Evolutionary conservation across 176 grass and related monocot genomes (phyloP), one percentile per base, ranked within the genome.

Genomic region (Elymus sibiricus): DNA sequence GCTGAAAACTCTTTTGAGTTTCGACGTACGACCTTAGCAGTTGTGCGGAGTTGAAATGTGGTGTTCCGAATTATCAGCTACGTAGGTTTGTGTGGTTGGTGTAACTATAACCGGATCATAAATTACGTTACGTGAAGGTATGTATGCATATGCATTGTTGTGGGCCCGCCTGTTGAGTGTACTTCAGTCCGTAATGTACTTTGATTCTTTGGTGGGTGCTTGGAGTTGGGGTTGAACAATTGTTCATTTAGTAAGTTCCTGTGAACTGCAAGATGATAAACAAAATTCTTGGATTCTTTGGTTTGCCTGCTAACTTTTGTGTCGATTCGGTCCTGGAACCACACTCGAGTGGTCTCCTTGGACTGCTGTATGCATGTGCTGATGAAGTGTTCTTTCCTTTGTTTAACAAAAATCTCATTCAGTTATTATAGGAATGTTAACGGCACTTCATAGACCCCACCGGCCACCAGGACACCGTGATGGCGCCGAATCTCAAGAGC

Each of bases 401-500:
- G 22, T 19, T 47, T 46, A 79, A 62, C 9, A 47, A 49, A 72
- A 28, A 80, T 74, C 70, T 8, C 77, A 34, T 85, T 68, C 69
- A 77, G 14, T 31, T 51, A 15, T 31, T 39, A 13, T 35, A 62
- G n/a, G 3, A 16, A 43, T 24, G 61, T 16, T 15, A 68, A 49
- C 27, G n/a, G 83, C 47, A 77, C 70, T 70, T 21, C 5, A 37
- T 42, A n/a, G 58, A n/a, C 40, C 71, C 71, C 46, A 68, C 67
- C 75, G 19, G 19, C 55, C 55, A 58, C 11, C 42, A 72, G 56
- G 76, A 61, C 85, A 87, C 74, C 82, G 81, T 84, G 68, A 51
- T 84, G 31, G 10, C 67, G 19, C 58, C 58, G 80, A 79, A 80
- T 90, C 80, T 90, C 59, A 24, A 55, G 66, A 38, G 17, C 43